phyloP scores from a whole-genome alignment of 257 asterid species.

The Solanum medicagineum region DNA sequence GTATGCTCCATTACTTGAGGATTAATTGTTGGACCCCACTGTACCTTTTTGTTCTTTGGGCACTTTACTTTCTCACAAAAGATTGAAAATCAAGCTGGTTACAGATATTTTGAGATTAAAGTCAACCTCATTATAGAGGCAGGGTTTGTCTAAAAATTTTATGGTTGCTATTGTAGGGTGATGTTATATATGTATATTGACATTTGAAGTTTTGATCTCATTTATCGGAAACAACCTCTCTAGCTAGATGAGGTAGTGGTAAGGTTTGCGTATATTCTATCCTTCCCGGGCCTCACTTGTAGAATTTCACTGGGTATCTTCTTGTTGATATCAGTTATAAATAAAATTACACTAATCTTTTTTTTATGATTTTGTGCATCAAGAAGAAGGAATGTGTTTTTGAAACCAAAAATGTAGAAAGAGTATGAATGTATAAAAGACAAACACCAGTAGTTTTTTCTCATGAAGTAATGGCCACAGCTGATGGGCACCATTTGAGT shows the following conservation, averaged over 20 bases:
- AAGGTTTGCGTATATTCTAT: no score
- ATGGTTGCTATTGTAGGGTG: neutral
- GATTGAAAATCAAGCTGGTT: neutral
- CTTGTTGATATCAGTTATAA: neutral
- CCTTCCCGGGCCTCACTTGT: no score
- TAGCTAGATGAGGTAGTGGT: no score
- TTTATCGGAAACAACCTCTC: neutral
- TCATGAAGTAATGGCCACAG: neutral
- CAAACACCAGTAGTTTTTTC: neutral
- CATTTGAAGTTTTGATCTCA: neutral
- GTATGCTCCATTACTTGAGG: conserved; percentile 41
- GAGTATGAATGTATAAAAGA: neutral
- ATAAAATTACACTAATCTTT: neutral
- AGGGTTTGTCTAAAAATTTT: neutral
- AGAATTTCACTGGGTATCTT: no score
- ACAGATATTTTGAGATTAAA: neutral
- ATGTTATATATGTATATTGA: neutral
- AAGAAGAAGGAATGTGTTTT: neutral
- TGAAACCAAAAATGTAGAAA: neutral
- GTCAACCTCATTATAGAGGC: neutral
- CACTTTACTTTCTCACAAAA: neutral
- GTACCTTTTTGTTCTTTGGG: neutral
- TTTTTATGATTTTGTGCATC: neutral
- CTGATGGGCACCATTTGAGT: neutral
- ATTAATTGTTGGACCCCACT: neutral